phyloP scores from a whole-genome alignment of 2,329 filamentous ascomycete genomes.

The Epicoccum sorghinum region DNA sequence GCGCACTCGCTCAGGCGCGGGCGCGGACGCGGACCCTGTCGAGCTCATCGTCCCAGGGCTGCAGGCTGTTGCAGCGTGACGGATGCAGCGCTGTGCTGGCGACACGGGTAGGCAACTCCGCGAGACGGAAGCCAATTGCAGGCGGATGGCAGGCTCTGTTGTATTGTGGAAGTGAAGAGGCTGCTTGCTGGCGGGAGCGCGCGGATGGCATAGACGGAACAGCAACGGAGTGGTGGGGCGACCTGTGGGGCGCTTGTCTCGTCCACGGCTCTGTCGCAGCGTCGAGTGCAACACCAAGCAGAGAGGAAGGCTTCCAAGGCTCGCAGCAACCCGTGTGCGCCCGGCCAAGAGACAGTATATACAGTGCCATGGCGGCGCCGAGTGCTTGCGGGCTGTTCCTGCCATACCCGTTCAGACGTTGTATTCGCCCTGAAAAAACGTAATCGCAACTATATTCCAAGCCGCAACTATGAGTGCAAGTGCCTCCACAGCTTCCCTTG shows the following conservation, averaged over 20 bases:
- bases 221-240: neutral
- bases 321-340: neutral
- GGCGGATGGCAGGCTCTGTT: neutral
- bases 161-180: neutral
- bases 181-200: too few species aligned
- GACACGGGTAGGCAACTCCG: too few species aligned
- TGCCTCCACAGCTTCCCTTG: neutral
- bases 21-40: constrained; percentile 3
- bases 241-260: neutral
- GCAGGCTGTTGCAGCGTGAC: neutral
- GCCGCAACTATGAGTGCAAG: constrained; percentile 1
- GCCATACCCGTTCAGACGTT: neutral
- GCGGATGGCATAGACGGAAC: neutral
- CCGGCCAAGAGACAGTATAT: neutral
- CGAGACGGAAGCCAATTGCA: neutral
- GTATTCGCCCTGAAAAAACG: neutral
- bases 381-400: neutral
- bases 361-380: neutral
- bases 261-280: neutral
- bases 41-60: neutral
- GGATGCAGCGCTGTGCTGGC: too few species aligned
- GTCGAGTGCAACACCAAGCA: neutral
- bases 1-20: constrained; percentile 12
- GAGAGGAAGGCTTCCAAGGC: neutral
- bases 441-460: neutral